A percentile compares a stretch with the other conserved stretches of the same genome.
Evolutionary conservation across 306 rosid species (phyloP).

Genomic region (Phaseolus lunatus): DNA sequence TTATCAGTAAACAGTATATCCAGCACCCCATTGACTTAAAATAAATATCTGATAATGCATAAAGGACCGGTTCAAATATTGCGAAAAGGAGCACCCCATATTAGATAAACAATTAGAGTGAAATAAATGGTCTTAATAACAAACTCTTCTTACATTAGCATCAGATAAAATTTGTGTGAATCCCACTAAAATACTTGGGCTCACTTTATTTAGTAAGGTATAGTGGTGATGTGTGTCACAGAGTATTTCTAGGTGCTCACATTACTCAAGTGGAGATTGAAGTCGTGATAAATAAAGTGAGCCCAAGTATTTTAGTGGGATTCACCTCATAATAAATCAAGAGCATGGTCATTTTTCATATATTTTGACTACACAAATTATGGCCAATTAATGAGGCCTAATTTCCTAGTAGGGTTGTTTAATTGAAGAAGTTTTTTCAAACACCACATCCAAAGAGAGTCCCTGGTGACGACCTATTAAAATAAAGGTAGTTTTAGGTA

Average conservation of each 20-base stretch:
- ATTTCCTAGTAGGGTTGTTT: slow-evolving; percentile 18
- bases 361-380: neutral
- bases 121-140: neutral
- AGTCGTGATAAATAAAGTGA: slow-evolving; percentile 3
- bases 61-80: slow-evolving; percentile 6
- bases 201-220: neutral
- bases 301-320: no score
- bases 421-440: slow-evolving; percentile 12
- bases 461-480: neutral
- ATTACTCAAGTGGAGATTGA: neutral
- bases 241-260: neutral
- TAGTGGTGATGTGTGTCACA: neutral
- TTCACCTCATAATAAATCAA: slow-evolving; percentile 11
- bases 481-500: neutral
- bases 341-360: neutral
- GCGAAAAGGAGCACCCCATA: neutral
- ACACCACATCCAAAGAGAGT: slow-evolving; percentile 1
- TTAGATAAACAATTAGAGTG: neutral
- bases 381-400: slow-evolving; percentile 11
- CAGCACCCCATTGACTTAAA: slow-evolving; percentile 11
- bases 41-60: slow-evolving; percentile 18
- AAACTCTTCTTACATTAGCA: neutral
- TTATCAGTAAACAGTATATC: slow-evolving; percentile 13
- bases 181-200: neutral
- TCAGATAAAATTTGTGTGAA: neutral